phyloP scores from a whole-genome alignment of 163 green algal genomes.

The Volvox carteri region DNA sequence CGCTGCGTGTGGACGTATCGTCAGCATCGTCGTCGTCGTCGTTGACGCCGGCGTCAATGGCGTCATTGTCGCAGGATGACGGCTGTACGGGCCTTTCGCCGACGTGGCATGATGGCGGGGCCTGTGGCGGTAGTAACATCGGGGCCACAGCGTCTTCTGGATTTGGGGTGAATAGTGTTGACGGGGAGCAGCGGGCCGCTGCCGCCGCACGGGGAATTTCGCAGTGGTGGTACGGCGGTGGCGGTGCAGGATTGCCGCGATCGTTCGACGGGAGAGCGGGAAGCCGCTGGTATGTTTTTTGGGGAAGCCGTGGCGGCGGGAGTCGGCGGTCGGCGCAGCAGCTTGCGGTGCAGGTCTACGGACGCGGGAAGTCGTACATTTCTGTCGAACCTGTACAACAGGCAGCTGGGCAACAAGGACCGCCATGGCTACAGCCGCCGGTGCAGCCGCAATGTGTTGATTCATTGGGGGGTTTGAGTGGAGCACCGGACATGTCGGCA shows the following conservation, averaged over 20 bases:
- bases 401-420: too few species aligned
- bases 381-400: too few species aligned
- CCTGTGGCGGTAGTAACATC: background rate
- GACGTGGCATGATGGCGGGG: too few species aligned
- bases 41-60: background rate
- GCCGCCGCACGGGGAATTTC: background rate
- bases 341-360: background rate
- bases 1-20: slow-evolving; percentile 26
- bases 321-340: background rate
- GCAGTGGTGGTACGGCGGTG: background rate
- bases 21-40: background rate
- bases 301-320: background rate
- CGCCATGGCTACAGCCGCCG: too few species aligned
- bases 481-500: too few species aligned
- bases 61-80: too few species aligned
- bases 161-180: background rate
- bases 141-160: background rate
- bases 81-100: too few species aligned
- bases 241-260: background rate
- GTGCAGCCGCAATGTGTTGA: too few species aligned
- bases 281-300: background rate
- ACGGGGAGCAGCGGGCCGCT: too few species aligned
- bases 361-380: too few species aligned
- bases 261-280: background rate
- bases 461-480: too few species aligned